Evolutionary conservation across 805 yeast genomes (phyloP).

Genomic region (Spencermartinsiella europaea): DNA sequence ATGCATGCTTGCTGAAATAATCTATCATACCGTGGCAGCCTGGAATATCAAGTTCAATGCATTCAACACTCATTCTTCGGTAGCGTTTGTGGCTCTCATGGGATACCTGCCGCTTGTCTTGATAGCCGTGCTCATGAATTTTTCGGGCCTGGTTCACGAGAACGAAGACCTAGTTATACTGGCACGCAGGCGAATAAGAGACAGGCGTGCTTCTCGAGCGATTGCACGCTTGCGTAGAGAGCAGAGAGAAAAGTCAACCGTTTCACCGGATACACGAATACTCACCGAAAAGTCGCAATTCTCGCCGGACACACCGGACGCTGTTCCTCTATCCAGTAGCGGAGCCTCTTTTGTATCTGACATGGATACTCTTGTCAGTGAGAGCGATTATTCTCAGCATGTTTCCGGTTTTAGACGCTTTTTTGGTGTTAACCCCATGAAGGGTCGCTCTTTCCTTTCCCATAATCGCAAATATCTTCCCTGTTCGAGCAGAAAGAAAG

Average conservation of each 20-base stretch:
- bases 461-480: slow-evolving; percentile 14
- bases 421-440: slow-evolving; percentile 9
- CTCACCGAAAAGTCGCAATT: too few species aligned
- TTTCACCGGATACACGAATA: too few species aligned
- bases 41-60: slow-evolving; percentile 20
- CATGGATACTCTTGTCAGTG: not conserved
- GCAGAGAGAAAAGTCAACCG: not conserved
- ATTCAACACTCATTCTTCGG: slow-evolving; percentile 20
- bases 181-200: slow-evolving; percentile 16
- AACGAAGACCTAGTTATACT: slow-evolving; percentile 25
- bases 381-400: not conserved
- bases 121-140: slow-evolving; percentile 21
- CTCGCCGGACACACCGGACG: too few species aligned
- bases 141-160: slow-evolving; percentile 19
- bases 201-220: slow-evolving; percentile 4
- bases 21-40: slow-evolving; percentile 17
- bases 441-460: slow-evolving; percentile 9
- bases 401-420: slow-evolving; percentile 5
- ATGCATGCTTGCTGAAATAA: slow-evolving; percentile 14
- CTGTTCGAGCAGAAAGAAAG: slow-evolving; percentile 1
- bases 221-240: slow-evolving; percentile 1
- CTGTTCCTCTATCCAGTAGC: not conserved
- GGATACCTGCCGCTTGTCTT: slow-evolving; percentile 25
- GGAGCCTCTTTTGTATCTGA: not conserved
- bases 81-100: slow-evolving; percentile 21